Base-by-base conservation (phyloP, 345 rosid species). In the Lumnitzera racemosa region DNA sequence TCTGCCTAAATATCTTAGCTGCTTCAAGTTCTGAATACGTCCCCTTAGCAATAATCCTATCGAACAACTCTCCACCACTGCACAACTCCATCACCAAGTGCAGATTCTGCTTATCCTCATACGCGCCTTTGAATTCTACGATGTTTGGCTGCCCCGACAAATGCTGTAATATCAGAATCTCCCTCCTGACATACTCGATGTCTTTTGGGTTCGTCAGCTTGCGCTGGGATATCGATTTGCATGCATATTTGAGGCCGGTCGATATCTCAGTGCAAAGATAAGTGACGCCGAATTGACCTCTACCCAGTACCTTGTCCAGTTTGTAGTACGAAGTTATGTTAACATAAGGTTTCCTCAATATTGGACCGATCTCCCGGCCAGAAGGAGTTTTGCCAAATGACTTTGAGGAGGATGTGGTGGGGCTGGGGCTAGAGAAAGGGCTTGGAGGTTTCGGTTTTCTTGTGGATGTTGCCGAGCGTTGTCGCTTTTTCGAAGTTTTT, bases 41-140 rank as follows among this genome's bases (percentile, higher is more conserved):
- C 57, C 95, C 86, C 72, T 74, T 90, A 23, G 81, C 77, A 31
- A 75, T 84, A 14, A 94, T 88, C 75, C 96, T 74, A 72, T 90
- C 97, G 58, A 90, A 90, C 14, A 94, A 89, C 79, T 94, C 99
- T 11, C 99, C 96, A 15, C 99, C 97, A 4, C 90, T 84, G 67
- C 98, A 92, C 13, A 92, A 77, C 82, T 92, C 98, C 97, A 89
- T 92, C 43, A 85, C 91, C 62, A 94, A 49, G 67, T 86, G 83
- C 41, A 90, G 56, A 63, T 82, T 70, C 16, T 80, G 79, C 61
- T 51, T 64, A 61, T 90, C 99, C 64, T 90, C 97, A 29, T 75
- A 87, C 14, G 95, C 90, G 5, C 90, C 99, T 56, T 72, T 79
- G 72, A 90, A 90, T 74, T 85, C 89, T 3, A 94, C 96, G 36